Percentiles rank a stretch among this genome's conserved stretches.
Evolutionary conservation across 139 green algal genomes (phyloP).

Genomic region (Pseudopediastrum boryanum): DNA sequence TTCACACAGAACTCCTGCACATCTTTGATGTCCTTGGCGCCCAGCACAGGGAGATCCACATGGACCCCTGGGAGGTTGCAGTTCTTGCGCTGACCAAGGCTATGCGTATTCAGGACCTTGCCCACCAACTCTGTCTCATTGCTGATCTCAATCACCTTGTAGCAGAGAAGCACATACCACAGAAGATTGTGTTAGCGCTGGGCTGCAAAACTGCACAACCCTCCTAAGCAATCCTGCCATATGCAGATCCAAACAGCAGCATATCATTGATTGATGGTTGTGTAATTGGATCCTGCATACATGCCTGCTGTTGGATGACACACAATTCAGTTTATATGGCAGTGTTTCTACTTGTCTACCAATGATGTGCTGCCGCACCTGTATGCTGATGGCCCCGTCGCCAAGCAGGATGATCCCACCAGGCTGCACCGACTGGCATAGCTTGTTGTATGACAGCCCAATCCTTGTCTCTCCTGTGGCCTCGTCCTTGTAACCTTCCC

Average conservation of each 20-base stretch:
- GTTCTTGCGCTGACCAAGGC: slow-evolving; percentile 82
- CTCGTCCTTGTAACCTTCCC: slow-evolving; percentile 58
- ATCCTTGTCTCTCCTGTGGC: slow-evolving; percentile 58
- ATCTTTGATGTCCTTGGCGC: slow-evolving; percentile 65
- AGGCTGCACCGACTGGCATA: slow-evolving; percentile 55
- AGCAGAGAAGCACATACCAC: too few relatives aligned
- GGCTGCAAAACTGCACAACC: too few relatives aligned
- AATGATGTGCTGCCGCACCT: slow-evolving; percentile 39
- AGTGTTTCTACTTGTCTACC: too few relatives aligned
- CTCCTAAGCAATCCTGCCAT: too few relatives aligned
- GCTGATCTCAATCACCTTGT: slow-evolving; percentile 49
- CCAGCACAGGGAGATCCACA: slow-evolving; percentile 82
- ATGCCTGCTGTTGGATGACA: neutral
- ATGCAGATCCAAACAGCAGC: too few relatives aligned
- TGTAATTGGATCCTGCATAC: neutral
- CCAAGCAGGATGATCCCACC: slow-evolving; percentile 70
- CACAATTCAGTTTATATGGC: neutral
- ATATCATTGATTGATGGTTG: too few relatives aligned
- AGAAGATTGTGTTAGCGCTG: too few relatives aligned
- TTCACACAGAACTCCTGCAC: slow-evolving; percentile 60
- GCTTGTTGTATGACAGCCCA: slow-evolving; percentile 65
- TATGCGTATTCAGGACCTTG: slow-evolving; percentile 51
- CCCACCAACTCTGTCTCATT: slow-evolving; percentile 50
- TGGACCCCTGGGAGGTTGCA: slow-evolving; percentile 82
- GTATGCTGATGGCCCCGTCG: slow-evolving; percentile 64